Conservation (phyloP, 2,329 filamentous ascomycete genomes). For the Colletotrichum paranaense region DNA sequence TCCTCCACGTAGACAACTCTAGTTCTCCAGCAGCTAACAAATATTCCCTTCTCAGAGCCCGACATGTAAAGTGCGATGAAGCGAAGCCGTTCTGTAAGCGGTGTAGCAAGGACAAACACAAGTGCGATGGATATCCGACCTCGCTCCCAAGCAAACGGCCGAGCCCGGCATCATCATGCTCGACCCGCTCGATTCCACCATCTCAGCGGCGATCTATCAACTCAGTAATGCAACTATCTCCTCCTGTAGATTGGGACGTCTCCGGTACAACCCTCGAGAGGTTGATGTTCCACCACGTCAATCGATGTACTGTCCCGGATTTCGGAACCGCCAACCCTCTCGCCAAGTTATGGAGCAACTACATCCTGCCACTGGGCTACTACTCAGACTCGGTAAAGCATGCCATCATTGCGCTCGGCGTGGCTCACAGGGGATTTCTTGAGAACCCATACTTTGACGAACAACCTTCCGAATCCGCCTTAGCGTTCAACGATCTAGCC, state of each 20-base stretch:
- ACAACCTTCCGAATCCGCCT: background rate
- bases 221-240: slow-evolving; percentile 9
- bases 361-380: slow-evolving; percentile 23
- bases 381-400: slow-evolving; percentile 30
- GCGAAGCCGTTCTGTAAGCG: slow-evolving; percentile 31
- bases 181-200: background rate
- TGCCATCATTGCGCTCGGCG: slow-evolving; percentile 24
- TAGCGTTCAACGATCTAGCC: slow-evolving; percentile 10
- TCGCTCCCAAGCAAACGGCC: background rate
- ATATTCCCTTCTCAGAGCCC: background rate
- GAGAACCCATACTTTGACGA: slow-evolving; percentile 7
- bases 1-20: background rate
- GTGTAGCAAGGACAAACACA: slow-evolving; percentile 23
- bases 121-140: slow-evolving; percentile 36
- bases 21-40: background rate
- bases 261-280: slow-evolving; percentile 11
- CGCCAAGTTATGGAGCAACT: slow-evolving; percentile 29
- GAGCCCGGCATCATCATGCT: background rate
- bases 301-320: slow-evolving; percentile 26
- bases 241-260: slow-evolving; percentile 20
- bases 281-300: slow-evolving; percentile 29
- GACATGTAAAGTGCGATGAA: slow-evolving; percentile 39
- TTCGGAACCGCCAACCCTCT: slow-evolving; percentile 15
- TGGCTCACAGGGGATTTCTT: slow-evolving; percentile 17
- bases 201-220: background rate